Conservation (phyloP, 331 rosid genomes). For the Pyracantha coccinea region DNA sequence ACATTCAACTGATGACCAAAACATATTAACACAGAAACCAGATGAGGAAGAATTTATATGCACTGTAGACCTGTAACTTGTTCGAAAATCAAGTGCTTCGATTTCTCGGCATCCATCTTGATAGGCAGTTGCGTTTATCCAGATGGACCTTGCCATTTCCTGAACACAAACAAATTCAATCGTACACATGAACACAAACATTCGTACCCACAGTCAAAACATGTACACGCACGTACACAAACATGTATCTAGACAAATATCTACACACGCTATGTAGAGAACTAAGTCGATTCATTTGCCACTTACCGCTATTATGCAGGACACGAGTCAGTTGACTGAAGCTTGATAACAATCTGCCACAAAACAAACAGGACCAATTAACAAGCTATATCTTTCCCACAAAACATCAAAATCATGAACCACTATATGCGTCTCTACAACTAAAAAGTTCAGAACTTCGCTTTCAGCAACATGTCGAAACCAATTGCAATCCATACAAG, state of each 20-base stretch:
- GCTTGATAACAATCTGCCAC: constrained; percentile 18
- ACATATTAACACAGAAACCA: not conserved
- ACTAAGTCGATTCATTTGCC: not conserved
- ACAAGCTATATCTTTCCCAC: not conserved
- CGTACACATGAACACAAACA: not conserved
- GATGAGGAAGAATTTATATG: not conserved
- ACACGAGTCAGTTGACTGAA: not conserved
- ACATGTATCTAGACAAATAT: not conserved
- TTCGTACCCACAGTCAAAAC: not conserved
- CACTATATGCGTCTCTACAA: not conserved
- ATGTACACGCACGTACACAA: not conserved
- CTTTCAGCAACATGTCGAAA: not conserved
- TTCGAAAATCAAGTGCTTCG: not conserved
- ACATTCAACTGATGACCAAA: not conserved
- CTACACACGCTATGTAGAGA: not conserved
- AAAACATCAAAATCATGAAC: not conserved
- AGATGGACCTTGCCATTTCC: not conserved
- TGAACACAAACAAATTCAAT: not conserved
- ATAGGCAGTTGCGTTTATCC: not conserved
- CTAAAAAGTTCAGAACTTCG: not conserved
- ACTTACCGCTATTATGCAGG: not conserved
- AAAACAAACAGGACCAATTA: not conserved
- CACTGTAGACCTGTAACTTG: not conserved
- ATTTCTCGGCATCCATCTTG: not conserved
- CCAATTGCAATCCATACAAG: not conserved